These are phyloP conservation scores for Rhynchospora tenuis DNA, from an alignment of 176 grass and related monocot species.

Conservation along the genomic window DNA sequence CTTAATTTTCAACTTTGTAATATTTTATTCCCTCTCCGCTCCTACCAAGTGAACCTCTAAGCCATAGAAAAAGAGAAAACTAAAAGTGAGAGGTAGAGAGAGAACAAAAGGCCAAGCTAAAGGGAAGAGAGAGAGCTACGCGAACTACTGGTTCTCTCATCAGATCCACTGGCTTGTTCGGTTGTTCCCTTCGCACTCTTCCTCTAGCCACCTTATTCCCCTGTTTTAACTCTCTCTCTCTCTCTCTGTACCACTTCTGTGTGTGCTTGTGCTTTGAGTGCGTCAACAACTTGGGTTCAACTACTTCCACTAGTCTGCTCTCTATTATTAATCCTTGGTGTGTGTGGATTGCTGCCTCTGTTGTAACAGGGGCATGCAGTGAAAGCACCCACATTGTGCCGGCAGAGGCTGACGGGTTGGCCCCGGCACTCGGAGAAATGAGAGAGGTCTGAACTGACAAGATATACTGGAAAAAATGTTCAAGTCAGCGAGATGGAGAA, in stretches of 20 bases:
- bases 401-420: constrained; percentile 1
- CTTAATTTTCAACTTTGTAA: constrained; percentile 24
- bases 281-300: constrained; percentile 5
- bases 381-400: constrained; percentile 29
- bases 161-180: constrained; percentile 31
- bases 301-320: constrained; percentile 8
- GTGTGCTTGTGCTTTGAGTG: constrained; percentile 5
- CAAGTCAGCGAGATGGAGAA: constrained; percentile 66
- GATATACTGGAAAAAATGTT: constrained; percentile 50
- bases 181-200: neutral
- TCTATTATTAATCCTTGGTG: constrained; percentile 23
- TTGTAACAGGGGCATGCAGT: constrained; percentile 44
- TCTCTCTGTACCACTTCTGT: constrained; percentile 19
- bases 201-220: constrained; percentile 19
- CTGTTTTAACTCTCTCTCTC: neutral
- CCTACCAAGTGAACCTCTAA: neutral
- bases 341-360: constrained; percentile 5
- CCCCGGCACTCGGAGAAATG: neutral
- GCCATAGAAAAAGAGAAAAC: neutral
- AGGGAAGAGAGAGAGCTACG: constrained; percentile 20
- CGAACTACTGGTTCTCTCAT: constrained; percentile 13
- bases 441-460: constrained; percentile 1
- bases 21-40: constrained; percentile 31
- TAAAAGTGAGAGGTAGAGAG: neutral
- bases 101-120: neutral